phyloP scores from a whole-genome alignment of 257 asterid genomes.

The Petunia secreta region DNA sequence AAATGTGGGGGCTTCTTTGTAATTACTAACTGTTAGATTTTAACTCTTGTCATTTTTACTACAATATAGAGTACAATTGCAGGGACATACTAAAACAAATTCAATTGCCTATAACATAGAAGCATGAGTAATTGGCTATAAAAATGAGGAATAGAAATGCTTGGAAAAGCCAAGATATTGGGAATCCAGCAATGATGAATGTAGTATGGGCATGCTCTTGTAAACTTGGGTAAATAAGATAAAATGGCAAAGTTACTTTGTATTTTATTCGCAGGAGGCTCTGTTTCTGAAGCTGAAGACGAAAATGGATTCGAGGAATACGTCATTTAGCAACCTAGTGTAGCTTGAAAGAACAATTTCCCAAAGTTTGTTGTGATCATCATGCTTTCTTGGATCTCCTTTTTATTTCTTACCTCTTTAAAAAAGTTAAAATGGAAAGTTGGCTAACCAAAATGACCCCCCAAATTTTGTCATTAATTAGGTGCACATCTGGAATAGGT shows the following conservation, averaged over 20 bases:
- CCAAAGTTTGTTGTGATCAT: constrained; percentile 1
- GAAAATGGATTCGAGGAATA: neutral
- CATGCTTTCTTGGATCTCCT: neutral
- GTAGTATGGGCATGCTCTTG: neutral
- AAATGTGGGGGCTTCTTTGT: too few species aligned
- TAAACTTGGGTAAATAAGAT: neutral
- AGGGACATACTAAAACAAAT: neutral
- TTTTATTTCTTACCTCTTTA: neutral
- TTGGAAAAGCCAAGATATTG: too few species aligned
- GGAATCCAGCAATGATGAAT: neutral
- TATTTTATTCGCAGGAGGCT: neutral
- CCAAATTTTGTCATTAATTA: too few species aligned
- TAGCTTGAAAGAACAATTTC: neutral
- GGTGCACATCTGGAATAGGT: too few species aligned
- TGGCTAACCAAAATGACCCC: too few species aligned
- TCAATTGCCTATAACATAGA: neutral
- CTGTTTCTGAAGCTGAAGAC: neutral
- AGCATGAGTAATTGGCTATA: too few species aligned
- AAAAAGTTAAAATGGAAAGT: neutral
- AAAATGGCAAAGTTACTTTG: neutral
- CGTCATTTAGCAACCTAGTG: neutral
- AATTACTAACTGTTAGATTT: too few species aligned
- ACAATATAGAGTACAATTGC: neutral
- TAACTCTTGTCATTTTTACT: too few species aligned
- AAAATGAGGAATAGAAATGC: too few species aligned